Conservation (phyloP, 2,329 filamentous ascomycete genomes). For the Beauveria asiatica region DNA sequence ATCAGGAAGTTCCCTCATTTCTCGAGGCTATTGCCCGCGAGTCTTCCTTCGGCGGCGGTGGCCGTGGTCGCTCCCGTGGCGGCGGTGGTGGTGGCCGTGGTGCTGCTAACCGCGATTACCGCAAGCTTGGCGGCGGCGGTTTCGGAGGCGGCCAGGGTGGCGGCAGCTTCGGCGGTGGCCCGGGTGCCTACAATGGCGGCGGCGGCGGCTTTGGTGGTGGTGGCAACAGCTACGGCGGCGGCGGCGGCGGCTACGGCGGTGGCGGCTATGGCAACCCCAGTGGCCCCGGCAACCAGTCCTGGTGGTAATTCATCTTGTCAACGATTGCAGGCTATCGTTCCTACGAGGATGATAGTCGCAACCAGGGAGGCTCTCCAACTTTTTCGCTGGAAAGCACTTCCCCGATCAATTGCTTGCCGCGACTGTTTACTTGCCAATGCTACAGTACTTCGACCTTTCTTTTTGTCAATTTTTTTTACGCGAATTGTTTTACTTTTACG, state of each 20-base stretch:
- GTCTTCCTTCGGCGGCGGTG: conserved; percentile 68
- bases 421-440: neutral
- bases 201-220: conserved; percentile 37
- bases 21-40: conserved; percentile 96
- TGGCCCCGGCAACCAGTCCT: conserved; percentile 56
- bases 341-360: neutral
- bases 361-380: neutral
- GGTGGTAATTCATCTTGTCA: conserved; percentile 46
- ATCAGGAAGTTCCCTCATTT: conserved; percentile 92
- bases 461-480: conserved; percentile 1
- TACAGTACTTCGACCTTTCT: conserved; percentile 18
- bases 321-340: neutral
- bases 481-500: conserved; percentile 5
- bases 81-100: conserved; percentile 61
- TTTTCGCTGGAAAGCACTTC: neutral
- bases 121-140: conserved; percentile 57
- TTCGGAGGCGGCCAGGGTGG: conserved; percentile 21
- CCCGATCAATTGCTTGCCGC: neutral
- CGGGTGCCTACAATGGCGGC: conserved; percentile 25
- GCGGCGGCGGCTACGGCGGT: conserved; percentile 36
- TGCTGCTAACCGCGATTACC: conserved; percentile 76
- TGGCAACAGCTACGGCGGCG: conserved; percentile 29
- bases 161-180: conserved; percentile 22
- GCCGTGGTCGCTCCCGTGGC: conserved; percentile 45
- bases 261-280: conserved; percentile 58